Base-by-base conservation (phyloP, 768 basidiomycete genomes). In the Leccinum variicolor region DNA sequence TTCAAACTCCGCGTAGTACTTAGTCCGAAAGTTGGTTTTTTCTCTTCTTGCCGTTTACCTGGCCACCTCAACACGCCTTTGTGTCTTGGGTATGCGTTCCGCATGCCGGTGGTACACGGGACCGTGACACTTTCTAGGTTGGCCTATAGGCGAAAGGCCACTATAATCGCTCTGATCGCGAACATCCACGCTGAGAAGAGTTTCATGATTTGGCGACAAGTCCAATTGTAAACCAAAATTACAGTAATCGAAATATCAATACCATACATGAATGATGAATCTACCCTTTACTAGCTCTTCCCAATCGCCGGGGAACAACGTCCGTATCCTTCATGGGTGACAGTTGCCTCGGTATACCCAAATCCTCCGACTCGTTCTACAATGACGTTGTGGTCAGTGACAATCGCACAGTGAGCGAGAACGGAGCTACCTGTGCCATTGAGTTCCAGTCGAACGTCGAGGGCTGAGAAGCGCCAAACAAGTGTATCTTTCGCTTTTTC, bases 161-260 rank as follows among this genome's bases (percentile, higher is more conserved):
- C 78, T 71, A 83, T 90, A 90, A 92, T 91, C 89, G 83, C 89
- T 90, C 87, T 77, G 72, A 85, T 85, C 84, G 81, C 87, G 77
- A 69, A 75, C 55, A 69, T 68, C 62, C 75, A 90, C 86, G 87
- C 81, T 65, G 84, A 83, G 76, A 81, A 81, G 87, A 88, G 89
- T 91, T 92, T 92, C 89, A 90, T 91, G 85, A 76, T 77, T 82
- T 73, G 89, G 89, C 87, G 57, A 89, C 79, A 89, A 59, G 31
- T 53, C 14, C 46, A n/a, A 26, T 33, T 51, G 23, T 36, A 25
- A 8, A 9, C 26, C 17, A 6, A 25, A 13, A 33, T 46, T 2
- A 8, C 28, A 25, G 9, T 49, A 2, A 19, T 43, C 41, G 19
- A 11, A 19, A 41, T 43, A 36, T 29, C 29, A 29, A 26, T 33